These are phyloP conservation scores for Raphidocelis subcapitata DNA, from an alignment of 139 green algal species.

Conservation along the genomic window DNA sequence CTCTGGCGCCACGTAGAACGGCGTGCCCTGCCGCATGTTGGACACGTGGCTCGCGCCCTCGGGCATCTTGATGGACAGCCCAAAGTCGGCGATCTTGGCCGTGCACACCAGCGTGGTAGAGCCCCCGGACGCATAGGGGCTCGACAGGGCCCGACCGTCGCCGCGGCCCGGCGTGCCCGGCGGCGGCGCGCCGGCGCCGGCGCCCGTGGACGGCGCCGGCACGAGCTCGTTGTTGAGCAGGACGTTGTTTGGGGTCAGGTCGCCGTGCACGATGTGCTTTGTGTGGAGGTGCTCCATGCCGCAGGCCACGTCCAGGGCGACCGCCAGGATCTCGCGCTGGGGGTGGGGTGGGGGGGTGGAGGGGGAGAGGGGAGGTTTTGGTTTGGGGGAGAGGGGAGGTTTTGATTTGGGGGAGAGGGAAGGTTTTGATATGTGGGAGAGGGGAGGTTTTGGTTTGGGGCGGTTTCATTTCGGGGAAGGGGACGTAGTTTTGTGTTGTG, in stretches of 20 bases:
- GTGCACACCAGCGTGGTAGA: no score
- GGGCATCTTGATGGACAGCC: constrained; percentile 26
- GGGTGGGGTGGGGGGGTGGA: neutral
- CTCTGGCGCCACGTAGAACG: constrained; percentile 24
- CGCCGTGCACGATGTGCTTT: constrained; percentile 35
- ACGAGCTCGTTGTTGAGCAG: constrained; percentile 15
- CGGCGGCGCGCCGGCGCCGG: no score
- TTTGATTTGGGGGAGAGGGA: neutral
- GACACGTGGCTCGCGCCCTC: constrained; percentile 6
- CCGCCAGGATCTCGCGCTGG: constrained; percentile 9
- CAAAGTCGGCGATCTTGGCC: constrained; percentile 27
- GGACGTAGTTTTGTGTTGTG: neutral
- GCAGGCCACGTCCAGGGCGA: constrained; percentile 22
- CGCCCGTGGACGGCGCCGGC: no score
- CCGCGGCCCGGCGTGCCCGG: no score
- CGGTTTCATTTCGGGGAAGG: neutral
- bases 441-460: neutral
- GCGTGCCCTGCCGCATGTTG: constrained; percentile 25
- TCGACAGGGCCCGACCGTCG: no score
- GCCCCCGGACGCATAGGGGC: no score
- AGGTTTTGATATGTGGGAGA: neutral
- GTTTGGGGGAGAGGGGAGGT: neutral
- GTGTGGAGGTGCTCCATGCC: constrained; percentile 43
- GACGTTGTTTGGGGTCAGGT: constrained; percentile 44
- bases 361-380: neutral